Percentiles rank a stretch among this genome's conserved stretches.
These are phyloP conservation scores for Rhodomyrtus tomentosa DNA, from an alignment of 345 rosid genomes.

Conservation along the genomic window DNA sequence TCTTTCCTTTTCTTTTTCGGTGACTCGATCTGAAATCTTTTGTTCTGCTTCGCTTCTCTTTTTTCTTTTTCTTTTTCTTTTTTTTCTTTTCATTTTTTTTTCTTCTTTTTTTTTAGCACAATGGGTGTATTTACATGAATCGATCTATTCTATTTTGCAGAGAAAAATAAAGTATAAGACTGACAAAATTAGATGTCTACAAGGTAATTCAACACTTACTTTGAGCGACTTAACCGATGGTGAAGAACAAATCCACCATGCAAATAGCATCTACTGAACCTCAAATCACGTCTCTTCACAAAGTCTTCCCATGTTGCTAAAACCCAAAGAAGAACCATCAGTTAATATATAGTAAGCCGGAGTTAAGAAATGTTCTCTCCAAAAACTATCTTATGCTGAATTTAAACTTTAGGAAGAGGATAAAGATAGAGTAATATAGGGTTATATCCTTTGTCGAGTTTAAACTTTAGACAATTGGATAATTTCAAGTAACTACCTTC, in stretches of 20 bases:
- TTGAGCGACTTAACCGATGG: background rate
- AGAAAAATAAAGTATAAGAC: too few species aligned
- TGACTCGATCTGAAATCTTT: too few species aligned
- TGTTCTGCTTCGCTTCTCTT: too few species aligned
- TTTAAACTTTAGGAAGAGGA: background rate
- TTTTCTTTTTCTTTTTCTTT: too few species aligned
- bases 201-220: background rate
- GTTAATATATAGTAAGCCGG: background rate
- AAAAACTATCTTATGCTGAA: background rate
- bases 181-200: too few species aligned
- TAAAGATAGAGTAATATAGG: background rate
- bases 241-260: background rate
- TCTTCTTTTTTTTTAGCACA: too few species aligned
- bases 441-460: background rate
- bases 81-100: too few species aligned
- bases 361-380: background rate
- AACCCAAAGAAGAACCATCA: background rate
- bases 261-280: background rate
- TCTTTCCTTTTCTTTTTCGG: too few species aligned
- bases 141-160: too few species aligned
- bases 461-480: background rate
- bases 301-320: background rate
- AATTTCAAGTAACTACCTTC: background rate
- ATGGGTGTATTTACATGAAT: too few species aligned
- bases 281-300: background rate